A percentile compares a stretch with the other conserved stretches of the same genome.
Conservation (phyloP, 2,329 filamentous ascomycete species). For the Xylariaceae sp. region DNA sequence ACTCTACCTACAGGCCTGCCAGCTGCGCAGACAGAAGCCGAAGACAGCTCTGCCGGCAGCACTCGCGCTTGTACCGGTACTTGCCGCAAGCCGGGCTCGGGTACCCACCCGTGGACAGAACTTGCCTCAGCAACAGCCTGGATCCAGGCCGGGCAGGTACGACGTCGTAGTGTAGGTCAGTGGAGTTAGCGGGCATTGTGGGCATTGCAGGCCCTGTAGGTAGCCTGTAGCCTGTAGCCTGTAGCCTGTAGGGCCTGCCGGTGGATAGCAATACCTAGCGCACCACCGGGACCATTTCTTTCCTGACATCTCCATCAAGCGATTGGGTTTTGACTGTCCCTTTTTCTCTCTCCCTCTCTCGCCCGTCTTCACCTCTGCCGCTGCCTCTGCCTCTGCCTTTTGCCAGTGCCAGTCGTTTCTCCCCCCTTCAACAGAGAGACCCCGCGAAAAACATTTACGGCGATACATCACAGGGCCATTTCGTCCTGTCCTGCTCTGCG, state of each 20-base stretch:
- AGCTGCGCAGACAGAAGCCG: background rate
- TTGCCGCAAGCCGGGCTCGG: background rate
- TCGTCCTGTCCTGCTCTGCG: slow-evolving; percentile 14
- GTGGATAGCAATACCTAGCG: slow-evolving; percentile 7
- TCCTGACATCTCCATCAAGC: slow-evolving; percentile 28
- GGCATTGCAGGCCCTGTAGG: background rate
- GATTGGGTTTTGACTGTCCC: slow-evolving; percentile 28
- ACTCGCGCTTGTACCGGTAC: background rate
- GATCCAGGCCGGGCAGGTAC: background rate
- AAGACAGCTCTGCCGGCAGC: background rate
- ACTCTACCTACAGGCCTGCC: background rate
- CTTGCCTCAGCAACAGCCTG: background rate
- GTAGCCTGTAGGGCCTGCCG: background rate
- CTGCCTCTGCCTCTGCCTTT: slow-evolving; percentile 1
- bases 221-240: no score
- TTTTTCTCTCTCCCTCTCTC: slow-evolving; percentile 23
- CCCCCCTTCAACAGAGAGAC: slow-evolving; percentile 19
- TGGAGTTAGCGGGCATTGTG: background rate
- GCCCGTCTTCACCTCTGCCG: slow-evolving; percentile 7
- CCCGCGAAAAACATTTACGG: slow-evolving; percentile 29
- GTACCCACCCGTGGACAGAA: background rate
- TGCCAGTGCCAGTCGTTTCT: slow-evolving; percentile 10
- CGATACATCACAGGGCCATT: slow-evolving; percentile 24
- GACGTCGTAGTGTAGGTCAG: background rate
- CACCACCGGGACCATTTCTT: slow-evolving; percentile 9